Evolutionary conservation across 2,329 filamentous ascomycete species (phyloP).

Genomic region (Cladorrhinum sp.): DNA sequence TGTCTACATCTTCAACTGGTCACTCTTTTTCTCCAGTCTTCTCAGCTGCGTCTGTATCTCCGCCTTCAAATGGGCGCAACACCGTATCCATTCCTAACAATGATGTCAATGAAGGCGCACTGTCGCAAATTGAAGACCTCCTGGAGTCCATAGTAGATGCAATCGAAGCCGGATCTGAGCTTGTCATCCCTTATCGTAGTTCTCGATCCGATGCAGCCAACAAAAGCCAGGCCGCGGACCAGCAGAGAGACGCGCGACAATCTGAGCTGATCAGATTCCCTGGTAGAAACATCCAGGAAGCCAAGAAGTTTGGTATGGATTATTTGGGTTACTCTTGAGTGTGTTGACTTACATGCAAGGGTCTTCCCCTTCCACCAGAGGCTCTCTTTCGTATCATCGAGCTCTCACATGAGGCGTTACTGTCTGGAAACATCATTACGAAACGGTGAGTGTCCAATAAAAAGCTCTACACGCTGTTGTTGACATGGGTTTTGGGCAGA

Average conservation of each 20-base stretch:
- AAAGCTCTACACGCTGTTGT: not conserved
- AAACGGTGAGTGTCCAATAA: conserved; percentile 50
- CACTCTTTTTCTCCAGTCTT: not conserved
- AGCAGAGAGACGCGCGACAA: not conserved
- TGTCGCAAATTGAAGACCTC: conserved; percentile 20
- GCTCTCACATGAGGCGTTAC: conserved; percentile 56
- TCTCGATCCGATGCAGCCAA: not conserved
- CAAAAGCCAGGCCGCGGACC: not conserved
- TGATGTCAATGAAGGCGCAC: not conserved
- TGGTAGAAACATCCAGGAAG: conserved; percentile 45
- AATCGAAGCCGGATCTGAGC: conserved; percentile 14
- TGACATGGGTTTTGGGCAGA: conserved; percentile 41
- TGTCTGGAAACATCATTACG: conserved; percentile 53
- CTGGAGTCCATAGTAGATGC: conserved; percentile 25
- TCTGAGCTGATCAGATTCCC: conserved; percentile 40
- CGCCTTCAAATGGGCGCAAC: not conserved
- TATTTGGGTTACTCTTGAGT: not conserved
- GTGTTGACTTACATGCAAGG: not conserved
- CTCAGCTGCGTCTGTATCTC: not conserved
- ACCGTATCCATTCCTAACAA: not conserved
- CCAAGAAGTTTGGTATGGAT: conserved; percentile 49
- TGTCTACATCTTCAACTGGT: not conserved
- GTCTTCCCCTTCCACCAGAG: conserved; percentile 38
- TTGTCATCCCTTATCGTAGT: conserved; percentile 23
- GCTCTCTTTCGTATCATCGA: conserved; percentile 58